Conservation (phyloP, 331 rosid genomes). For the Acacia pycnantha region DNA sequence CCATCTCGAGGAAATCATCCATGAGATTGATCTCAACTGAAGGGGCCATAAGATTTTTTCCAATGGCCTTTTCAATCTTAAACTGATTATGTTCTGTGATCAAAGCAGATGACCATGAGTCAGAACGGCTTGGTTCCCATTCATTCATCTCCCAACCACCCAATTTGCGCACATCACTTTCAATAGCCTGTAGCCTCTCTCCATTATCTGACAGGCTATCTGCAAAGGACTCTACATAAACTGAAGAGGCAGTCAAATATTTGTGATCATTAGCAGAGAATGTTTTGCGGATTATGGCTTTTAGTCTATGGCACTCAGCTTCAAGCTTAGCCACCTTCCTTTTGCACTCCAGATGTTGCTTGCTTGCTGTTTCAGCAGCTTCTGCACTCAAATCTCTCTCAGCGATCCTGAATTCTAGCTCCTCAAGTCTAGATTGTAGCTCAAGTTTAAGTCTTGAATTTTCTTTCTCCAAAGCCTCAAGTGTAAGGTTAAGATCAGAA, state of each 20-base stretch:
- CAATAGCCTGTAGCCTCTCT: slow-evolving; percentile 55
- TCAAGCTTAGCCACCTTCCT: slow-evolving; percentile 81
- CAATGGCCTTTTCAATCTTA: slow-evolving; percentile 36
- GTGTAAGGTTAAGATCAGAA: slow-evolving; percentile 46
- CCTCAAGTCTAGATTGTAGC: slow-evolving; percentile 67
- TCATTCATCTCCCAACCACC: slow-evolving; percentile 47
- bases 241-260: slow-evolving; percentile 49
- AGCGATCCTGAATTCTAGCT: slow-evolving; percentile 51
- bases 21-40: slow-evolving; percentile 71
- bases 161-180: slow-evolving; percentile 41
- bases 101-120: slow-evolving; percentile 44
- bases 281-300: slow-evolving; percentile 48
- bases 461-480: slow-evolving; percentile 58
- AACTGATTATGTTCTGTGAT: slow-evolving; percentile 38
- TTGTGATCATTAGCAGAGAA: slow-evolving; percentile 38
- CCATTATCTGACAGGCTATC: slow-evolving; percentile 71
- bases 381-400: slow-evolving; percentile 77
- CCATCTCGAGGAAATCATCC: slow-evolving; percentile 98
- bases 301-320: slow-evolving; percentile 75
- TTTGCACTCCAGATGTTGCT: slow-evolving; percentile 68
- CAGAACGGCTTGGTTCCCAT: slow-evolving; percentile 40
- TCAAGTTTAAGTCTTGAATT: slow-evolving; percentile 55
- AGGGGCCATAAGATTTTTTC: slow-evolving; percentile 40
- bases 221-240: slow-evolving; percentile 52
- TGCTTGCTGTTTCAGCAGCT: slow-evolving; percentile 84